These are phyloP conservation scores for Cryptosporidium xiaoi DNA, from an alignment of 169 alveolate genomes.

Conservation along the genomic window DNA sequence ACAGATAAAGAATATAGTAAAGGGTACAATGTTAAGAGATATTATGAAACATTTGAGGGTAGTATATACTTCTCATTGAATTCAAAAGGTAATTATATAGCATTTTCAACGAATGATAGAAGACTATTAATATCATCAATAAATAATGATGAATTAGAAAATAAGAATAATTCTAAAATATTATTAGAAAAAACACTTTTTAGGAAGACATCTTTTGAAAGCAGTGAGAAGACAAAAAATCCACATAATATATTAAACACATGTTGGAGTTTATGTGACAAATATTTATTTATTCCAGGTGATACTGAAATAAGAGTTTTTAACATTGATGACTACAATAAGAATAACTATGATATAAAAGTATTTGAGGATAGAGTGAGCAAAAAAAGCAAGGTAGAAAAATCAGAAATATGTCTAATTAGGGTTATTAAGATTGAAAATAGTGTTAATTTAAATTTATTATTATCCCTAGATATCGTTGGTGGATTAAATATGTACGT, in stretches of 20 bases:
- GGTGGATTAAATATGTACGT: slow-evolving; percentile 26
- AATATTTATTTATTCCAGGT: slow-evolving; percentile 54
- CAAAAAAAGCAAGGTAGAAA: not conserved
- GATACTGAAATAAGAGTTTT: slow-evolving; percentile 36
- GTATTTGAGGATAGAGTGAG: not conserved
- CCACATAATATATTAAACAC: slow-evolving; percentile 5
- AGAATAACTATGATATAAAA: not conserved
- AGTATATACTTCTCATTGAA: slow-evolving; percentile 23
- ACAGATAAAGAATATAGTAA: not conserved
- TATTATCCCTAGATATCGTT: slow-evolving; percentile 7
- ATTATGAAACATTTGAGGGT: slow-evolving; percentile 44
- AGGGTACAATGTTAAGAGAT: slow-evolving; percentile 40
- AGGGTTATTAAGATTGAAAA: not conserved
- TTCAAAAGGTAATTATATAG: slow-evolving; percentile 36
- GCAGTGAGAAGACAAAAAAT: slow-evolving; percentile 1
- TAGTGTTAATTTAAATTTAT: slow-evolving; percentile 1
- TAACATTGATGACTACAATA: not conserved
- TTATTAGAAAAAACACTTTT: slow-evolving; percentile 27
- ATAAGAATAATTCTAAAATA: not conserved
- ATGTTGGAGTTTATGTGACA: slow-evolving; percentile 44
- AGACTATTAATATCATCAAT: slow-evolving; percentile 23
- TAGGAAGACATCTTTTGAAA: slow-evolving; percentile 39
- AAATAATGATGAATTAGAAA: not conserved
- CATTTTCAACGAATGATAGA: slow-evolving; percentile 49
- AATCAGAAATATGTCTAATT: slow-evolving; percentile 42